Evolutionary conservation across 345 rosid species (phyloP), one percentile per base, ranked within the genome.

Genomic region (Eucalyptus urophylla): DNA sequence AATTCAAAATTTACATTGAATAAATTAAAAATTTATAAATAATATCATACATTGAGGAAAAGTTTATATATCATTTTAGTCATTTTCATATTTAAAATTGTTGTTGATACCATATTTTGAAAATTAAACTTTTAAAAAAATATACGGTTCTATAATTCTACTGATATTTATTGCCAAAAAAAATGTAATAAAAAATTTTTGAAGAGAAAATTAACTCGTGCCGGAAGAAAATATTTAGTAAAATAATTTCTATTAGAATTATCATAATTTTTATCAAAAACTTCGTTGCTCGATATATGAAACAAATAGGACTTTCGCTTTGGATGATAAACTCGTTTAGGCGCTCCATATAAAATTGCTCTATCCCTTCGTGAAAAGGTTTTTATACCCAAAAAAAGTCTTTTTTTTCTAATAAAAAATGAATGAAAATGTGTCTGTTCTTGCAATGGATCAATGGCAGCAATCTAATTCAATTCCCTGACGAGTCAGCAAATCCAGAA

Each of bases 11-110:
- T 19, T 54, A 0, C 2, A 22, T 56, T 56, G 3, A 56, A 56
- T 1, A 56, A 56, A 24, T 56, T 56, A 22, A 24, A 56, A 56
- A 0, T 56, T 8, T 3, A 8, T 0, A 2, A 1, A 1, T 0
- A 17, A 8, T 17, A 21, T 53, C 1, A 0, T 8, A 53, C 2
- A 50, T 50, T 50, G 1, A 51, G 3, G 1, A 0, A 51, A 54
- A 22, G 1, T 56, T 56, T 22, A 56, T 2, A 2, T 0, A 56
- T 10, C 6, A 56, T 56, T 56, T 9, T 0, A 8, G 3, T 56
- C 5, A 9, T 56, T 56, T 56, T 21, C 6, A 1, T 56, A 56
- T 56, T 56, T 56, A 9, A 56, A 56, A 56, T 60, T 13, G 31
- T 27, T 27, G 4, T 27, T 60, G 67, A 12, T 3, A 60, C 7